phyloP scores from a whole-genome alignment of 2,329 filamentous ascomycete genomes.

The Chalaropsis thielavioides region DNA sequence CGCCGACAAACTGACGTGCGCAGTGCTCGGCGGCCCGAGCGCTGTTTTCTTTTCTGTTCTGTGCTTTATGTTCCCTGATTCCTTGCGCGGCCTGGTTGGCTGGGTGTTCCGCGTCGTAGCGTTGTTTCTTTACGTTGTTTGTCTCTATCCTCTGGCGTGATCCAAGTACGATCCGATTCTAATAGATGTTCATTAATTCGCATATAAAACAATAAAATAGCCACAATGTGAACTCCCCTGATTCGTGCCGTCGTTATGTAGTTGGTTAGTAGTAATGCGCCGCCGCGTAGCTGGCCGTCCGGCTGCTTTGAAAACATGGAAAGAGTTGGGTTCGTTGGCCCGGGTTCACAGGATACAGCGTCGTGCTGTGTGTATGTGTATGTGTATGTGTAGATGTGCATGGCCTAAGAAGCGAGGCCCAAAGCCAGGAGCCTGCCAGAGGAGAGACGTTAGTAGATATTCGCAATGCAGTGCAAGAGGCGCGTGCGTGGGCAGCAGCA shows the following conservation, averaged over 20 bases:
- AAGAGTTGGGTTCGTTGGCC: neutral
- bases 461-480: neutral
- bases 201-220: neutral
- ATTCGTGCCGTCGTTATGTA: constrained; percentile 7
- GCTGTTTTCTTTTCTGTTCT: neutral
- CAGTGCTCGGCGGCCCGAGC: neutral
- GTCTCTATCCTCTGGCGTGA: neutral
- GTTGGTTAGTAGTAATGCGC: neutral
- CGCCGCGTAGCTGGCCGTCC: neutral
- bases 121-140: neutral
- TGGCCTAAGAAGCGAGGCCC: constrained; percentile 3
- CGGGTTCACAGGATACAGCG: neutral
- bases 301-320: neutral
- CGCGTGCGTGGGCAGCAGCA: neutral
- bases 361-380: neutral
- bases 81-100: neutral
- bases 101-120: neutral
- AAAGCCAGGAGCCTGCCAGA: neutral
- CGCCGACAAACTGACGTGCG: neutral
- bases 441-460: neutral
- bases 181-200: neutral
- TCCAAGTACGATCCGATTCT: neutral
- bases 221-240: neutral
- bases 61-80: neutral
- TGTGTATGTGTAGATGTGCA: constrained; percentile 6